A percentile compares a stretch with the other conserved stretches of the same genome.
Conservation (phyloP, 106 monocot genomes). For the Triglochin maritima region DNA sequence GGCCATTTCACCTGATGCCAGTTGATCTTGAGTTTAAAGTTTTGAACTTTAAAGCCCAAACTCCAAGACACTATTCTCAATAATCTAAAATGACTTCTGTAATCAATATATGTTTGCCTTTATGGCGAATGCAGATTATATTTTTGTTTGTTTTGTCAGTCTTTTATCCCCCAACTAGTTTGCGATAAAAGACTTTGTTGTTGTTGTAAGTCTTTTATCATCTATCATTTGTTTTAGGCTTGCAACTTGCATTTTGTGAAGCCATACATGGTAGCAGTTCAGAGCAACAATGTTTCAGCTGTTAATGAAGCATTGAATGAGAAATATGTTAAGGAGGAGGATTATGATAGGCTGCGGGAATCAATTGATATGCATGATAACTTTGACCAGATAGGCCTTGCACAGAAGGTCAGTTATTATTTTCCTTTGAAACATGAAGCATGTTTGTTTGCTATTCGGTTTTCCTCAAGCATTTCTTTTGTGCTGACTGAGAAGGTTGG, state of each 20-base stretch:
- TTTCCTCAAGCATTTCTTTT: background rate
- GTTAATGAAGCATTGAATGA: constrained; percentile 97
- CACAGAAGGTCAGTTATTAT: constrained; percentile 64
- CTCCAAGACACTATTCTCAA: no score
- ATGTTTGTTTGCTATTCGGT: background rate
- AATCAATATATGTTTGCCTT: no score
- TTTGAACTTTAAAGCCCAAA: no score
- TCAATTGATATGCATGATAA: constrained; percentile 98
- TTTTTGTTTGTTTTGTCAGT: no score
- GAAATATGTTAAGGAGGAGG: constrained; percentile 95
- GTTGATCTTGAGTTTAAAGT: no score
- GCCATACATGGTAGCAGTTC: constrained; percentile 99
- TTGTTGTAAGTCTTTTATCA: no score
- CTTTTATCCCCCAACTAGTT: no score
- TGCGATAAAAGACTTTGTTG: no score
- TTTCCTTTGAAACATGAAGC: no score
- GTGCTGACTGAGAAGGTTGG: constrained; percentile 30
- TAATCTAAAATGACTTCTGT: no score
- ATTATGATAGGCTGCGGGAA: constrained; percentile 86
- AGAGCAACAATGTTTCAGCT: constrained; percentile 94
- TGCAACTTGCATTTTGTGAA: constrained; percentile 82
- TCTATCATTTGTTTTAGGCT: constrained; percentile 28
- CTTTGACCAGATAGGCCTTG: constrained; percentile 98
- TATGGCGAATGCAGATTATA: no score
- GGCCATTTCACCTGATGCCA: no score